These are phyloP conservation scores for Pseudoturritis turrita DNA, from an alignment of 345 rosid species.

Conservation along the genomic window DNA sequence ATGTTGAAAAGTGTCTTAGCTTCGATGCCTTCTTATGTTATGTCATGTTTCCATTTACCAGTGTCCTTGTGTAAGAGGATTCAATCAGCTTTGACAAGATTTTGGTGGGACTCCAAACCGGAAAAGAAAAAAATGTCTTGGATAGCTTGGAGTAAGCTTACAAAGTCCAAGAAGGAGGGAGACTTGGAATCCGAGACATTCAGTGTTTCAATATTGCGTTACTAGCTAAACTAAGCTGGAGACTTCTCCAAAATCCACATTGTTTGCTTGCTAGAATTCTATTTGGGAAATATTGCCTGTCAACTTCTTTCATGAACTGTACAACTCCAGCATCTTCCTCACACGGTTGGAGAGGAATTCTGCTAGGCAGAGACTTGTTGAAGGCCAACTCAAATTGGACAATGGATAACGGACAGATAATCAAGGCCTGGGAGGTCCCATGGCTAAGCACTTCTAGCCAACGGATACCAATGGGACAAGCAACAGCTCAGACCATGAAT, in stretches of 20 bases:
- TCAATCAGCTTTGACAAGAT: not conserved
- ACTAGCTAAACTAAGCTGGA: not conserved
- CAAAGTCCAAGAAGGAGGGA: accelerated
- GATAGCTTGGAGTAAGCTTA: not conserved
- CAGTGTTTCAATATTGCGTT: not conserved
- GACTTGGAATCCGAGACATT: accelerated
- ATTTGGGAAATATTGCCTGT: too few species aligned
- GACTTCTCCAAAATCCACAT: not conserved
- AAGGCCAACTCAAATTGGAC: too few species aligned
- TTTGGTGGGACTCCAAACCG: not conserved
- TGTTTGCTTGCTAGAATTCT: too few species aligned
- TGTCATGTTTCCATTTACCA: not conserved
- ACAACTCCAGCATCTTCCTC: too few species aligned
- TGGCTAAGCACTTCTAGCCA: too few species aligned
- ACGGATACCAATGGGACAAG: too few species aligned
- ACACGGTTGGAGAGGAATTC: too few species aligned
- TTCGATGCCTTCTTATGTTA: not conserved
- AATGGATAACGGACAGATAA: too few species aligned
- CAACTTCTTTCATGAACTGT: too few species aligned
- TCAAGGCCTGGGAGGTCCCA: too few species aligned
- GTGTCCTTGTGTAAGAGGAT: not conserved
- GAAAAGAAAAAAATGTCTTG: not conserved
- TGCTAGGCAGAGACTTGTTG: too few species aligned
- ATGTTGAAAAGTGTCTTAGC: not conserved
- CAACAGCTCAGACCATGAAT: too few species aligned